These are phyloP conservation scores for Aspergillus saccharolyticus DNA, from an alignment of 495 filamentous ascomycete genomes.

Conservation along the genomic window DNA sequence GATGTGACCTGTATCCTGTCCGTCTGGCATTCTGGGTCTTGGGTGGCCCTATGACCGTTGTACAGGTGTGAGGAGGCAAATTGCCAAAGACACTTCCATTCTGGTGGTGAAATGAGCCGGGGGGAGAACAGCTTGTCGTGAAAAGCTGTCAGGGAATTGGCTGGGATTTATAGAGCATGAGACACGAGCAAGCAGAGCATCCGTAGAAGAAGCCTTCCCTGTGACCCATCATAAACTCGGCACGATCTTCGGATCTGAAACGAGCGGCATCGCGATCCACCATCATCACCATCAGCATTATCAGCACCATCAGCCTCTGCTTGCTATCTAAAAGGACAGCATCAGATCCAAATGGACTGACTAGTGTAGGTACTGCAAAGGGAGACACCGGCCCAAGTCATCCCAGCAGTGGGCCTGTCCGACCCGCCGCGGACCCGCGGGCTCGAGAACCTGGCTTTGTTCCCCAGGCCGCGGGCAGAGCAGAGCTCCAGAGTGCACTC, in stretches of 20 bases:
- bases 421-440: conserved; percentile 1
- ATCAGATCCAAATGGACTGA: not conserved
- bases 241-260: conserved; percentile 1
- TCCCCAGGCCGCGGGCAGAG: not conserved
- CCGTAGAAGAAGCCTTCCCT: not conserved
- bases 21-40: conserved; percentile 2
- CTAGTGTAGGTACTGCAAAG: conserved; percentile 1
- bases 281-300: not conserved
- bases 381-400: not conserved
- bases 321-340: not conserved
- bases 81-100: not conserved
- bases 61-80: conserved; percentile 10
- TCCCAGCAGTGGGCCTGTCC: conserved; percentile 2
- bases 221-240: not conserved
- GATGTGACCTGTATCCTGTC: conserved; percentile 17
- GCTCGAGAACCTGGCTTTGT: not conserved
- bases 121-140: not conserved
- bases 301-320: not conserved
- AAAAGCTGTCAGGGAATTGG: not conserved
- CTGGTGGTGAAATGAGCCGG: conserved; percentile 8
- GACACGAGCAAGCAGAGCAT: conserved; percentile 4
- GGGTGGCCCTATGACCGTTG: conserved; percentile 11
- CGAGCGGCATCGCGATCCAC: not conserved
- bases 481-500: not conserved
- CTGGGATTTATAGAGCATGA: conserved; percentile 5